Evolutionary conservation across 1,284 basidiomycete genomes (phyloP).

Genomic region (Pisolithus thermaeus): DNA sequence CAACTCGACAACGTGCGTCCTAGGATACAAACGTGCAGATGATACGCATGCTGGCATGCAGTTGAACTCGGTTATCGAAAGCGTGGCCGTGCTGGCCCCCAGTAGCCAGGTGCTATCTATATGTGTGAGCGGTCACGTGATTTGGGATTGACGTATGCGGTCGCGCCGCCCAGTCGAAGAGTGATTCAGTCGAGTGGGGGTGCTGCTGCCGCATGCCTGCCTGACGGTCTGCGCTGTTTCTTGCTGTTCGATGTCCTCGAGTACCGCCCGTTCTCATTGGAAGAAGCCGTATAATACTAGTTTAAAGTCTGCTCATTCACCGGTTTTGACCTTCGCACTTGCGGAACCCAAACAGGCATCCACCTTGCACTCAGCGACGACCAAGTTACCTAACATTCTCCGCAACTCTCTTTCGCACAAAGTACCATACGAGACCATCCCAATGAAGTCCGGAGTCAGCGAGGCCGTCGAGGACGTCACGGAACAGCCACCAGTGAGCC

Average conservation of each 20-base stretch:
- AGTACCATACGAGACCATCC: conserved; percentile 8
- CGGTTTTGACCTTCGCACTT: conserved; percentile 28
- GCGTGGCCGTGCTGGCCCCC: too few species aligned
- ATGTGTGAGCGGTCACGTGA: too few species aligned
- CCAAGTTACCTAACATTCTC: conserved; percentile 28
- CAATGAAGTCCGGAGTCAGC: conserved; percentile 6
- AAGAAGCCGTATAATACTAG: conserved; percentile 11
- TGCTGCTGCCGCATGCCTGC: conserved; percentile 3
- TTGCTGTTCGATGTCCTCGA: conserved; percentile 13
- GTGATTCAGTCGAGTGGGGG: not conserved
- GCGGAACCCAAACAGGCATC: conserved; percentile 35
- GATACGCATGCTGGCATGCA: too few species aligned
- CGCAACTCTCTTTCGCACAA: conserved; percentile 24
- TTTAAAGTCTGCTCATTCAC: conserved; percentile 10
- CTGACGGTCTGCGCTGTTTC: conserved; percentile 3
- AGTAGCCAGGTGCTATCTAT: too few species aligned
- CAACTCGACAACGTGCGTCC: too few species aligned
- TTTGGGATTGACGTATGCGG: not conserved
- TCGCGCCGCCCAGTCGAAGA: not conserved
- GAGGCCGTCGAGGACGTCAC: not conserved
- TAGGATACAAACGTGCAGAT: too few species aligned
- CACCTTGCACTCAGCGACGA: conserved; percentile 27
- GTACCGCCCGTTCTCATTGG: conserved; percentile 10
- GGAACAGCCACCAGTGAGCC: not conserved
- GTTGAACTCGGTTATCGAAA: too few species aligned